A percentile compares a stretch with the other conserved stretches of the same genome.
phyloP scores from a whole-genome alignment of 2,329 filamentous ascomycete genomes.

The Fusarium avenaceum region DNA sequence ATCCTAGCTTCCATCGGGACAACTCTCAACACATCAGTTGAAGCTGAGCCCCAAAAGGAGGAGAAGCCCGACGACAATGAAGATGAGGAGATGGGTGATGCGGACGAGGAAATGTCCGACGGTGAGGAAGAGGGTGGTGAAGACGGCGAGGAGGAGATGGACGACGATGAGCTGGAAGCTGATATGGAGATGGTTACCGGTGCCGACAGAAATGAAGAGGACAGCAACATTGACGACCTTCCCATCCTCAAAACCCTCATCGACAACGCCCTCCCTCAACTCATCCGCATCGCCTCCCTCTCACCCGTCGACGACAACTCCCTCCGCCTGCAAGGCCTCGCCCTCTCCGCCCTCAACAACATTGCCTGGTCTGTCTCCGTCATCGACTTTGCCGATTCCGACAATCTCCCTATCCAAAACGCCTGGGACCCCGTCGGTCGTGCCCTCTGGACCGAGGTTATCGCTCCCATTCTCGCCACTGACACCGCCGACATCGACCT shows the following conservation, averaged over 20 bases:
- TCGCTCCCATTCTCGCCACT: conserved; percentile 69
- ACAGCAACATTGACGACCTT: conserved; percentile 62
- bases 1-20: conserved; percentile 75
- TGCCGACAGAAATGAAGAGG: conserved; percentile 57
- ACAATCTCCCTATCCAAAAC: conserved; percentile 64
- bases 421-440: conserved; percentile 68
- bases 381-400: conserved; percentile 69
- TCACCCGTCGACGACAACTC: conserved; percentile 58
- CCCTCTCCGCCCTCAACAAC: conserved; percentile 74
- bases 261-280: conserved; percentile 55
- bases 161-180: conserved; percentile 69
- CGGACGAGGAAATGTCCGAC: conserved; percentile 55
- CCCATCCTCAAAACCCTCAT: conserved; percentile 64
- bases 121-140: conserved; percentile 55
- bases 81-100: conserved; percentile 57
- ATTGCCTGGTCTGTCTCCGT: conserved; percentile 75
- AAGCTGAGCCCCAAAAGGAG: conserved; percentile 53
- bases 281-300: conserved; percentile 62
- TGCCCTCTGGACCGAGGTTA: conserved; percentile 69
- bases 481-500: conserved; percentile 73
- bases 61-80: conserved; percentile 58
- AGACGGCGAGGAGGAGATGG: conserved; percentile 66
- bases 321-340: conserved; percentile 63
- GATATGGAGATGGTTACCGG: conserved; percentile 76
- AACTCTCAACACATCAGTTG: conserved; percentile 65